Conservation (phyloP, 495 filamentous ascomycete species). For the Eremomyces bilateralis region DNA sequence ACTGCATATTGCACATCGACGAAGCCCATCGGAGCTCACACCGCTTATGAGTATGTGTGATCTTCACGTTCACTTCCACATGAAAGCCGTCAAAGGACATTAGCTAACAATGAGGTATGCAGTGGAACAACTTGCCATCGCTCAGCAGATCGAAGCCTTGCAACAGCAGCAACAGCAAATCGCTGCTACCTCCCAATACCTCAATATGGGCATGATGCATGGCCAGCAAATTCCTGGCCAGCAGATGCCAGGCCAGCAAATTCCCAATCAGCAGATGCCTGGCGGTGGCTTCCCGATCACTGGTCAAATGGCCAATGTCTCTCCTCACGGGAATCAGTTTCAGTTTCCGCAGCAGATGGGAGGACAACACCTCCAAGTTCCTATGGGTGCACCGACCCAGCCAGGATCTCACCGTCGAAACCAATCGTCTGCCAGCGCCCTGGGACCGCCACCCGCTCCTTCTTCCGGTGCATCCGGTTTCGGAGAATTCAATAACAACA, state of each 20-base stretch:
- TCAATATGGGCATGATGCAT: conserved; percentile 85
- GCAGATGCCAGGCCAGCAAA: too few species aligned
- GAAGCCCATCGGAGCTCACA: conserved; percentile 93
- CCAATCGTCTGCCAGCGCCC: conserved; percentile 66
- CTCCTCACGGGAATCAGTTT: conserved; percentile 61
- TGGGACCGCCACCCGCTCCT: conserved; percentile 88
- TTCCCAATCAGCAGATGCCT: conserved; percentile 54
- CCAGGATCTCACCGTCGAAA: conserved; percentile 85
- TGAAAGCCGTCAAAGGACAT: too few species aligned
- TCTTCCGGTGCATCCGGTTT: conserved; percentile 91
- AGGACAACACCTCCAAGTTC: conserved; percentile 41
- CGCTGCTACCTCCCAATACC: conserved; percentile 83
- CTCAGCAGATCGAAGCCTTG: conserved; percentile 93
- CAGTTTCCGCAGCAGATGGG: conserved; percentile 72
- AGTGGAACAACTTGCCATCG: conserved; percentile 93
- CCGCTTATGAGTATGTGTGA: conserved; percentile 84
- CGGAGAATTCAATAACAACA: conserved; percentile 49
- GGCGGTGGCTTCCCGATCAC: conserved; percentile 51
- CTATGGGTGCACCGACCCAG: conserved; percentile 56
- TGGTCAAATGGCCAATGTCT: conserved; percentile 47
- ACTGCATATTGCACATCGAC: conserved; percentile 90
- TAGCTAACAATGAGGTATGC: conserved; percentile 9
- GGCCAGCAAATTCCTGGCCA: conserved; percentile 52
- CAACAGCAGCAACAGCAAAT: conserved; percentile 98
- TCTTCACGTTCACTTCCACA: too few species aligned